phyloP scores from a whole-genome alignment of 2,329 filamentous ascomycete genomes.

The Leptographium radiaticola region DNA sequence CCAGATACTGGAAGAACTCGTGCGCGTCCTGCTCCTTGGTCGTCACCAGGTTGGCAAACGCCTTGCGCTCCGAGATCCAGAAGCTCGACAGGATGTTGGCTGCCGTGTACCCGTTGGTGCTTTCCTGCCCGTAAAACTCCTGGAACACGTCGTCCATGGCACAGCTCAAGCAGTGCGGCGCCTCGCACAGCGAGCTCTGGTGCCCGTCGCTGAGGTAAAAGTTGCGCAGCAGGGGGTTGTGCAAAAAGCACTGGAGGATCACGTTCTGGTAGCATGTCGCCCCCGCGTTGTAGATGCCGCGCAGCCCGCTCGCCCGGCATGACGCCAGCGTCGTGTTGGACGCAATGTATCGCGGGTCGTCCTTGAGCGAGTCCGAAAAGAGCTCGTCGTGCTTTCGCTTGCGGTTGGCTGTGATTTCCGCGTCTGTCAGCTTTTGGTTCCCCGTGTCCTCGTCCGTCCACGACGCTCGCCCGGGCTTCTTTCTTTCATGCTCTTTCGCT shows the following conservation, averaged over 20 bases:
- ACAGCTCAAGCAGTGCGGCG: slow-evolving; percentile 51
- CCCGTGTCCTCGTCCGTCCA: not conserved
- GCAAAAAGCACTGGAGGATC: slow-evolving; percentile 82
- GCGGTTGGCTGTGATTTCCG: slow-evolving; percentile 32
- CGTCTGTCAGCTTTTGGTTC: not conserved
- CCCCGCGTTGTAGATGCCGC: slow-evolving; percentile 95
- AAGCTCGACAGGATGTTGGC: slow-evolving; percentile 80
- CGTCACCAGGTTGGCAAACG: slow-evolving; percentile 64
- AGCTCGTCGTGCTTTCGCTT: slow-evolving; percentile 68
- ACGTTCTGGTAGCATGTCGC: slow-evolving; percentile 98
- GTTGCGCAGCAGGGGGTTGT: slow-evolving; percentile 82
- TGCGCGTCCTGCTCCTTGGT: slow-evolving; percentile 95
- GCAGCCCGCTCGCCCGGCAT: slow-evolving; percentile 64
- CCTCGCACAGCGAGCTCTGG: slow-evolving; percentile 58
- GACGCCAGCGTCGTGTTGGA: slow-evolving; percentile 60
- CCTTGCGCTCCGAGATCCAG: slow-evolving; percentile 71
- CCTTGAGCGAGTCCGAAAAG: slow-evolving; percentile 47
- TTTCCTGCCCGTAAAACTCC: slow-evolving; percentile 58
- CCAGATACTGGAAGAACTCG: slow-evolving; percentile 91
- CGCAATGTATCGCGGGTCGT: slow-evolving; percentile 65
- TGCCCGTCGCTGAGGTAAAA: slow-evolving; percentile 91
- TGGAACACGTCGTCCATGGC: slow-evolving; percentile 64
- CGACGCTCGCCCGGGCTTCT: not conserved
- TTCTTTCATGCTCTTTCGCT: not conserved
- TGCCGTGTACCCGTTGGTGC: slow-evolving; percentile 80